These are phyloP conservation scores for Trichosanthes truncata DNA, from an alignment of 306 rosid genomes.

Conservation along the genomic window DNA sequence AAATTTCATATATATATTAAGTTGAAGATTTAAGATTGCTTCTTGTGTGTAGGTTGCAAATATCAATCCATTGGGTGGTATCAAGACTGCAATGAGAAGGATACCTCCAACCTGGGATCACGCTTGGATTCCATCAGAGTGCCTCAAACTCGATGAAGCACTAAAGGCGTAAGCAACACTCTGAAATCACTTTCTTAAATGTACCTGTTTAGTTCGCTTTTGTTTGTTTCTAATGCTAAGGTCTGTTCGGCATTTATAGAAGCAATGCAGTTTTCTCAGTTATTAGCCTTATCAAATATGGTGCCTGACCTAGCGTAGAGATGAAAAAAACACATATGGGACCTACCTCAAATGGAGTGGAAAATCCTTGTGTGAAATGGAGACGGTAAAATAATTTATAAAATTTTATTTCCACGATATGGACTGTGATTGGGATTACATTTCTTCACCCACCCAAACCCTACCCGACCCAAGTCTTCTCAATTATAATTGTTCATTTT, in stretches of 20 bases:
- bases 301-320: not conserved
- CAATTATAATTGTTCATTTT: not conserved
- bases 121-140: conserved; percentile 72
- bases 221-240: not conserved
- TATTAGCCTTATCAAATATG: not conserved
- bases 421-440: not conserved
- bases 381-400: not conserved
- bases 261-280: not conserved
- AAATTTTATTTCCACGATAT: not conserved
- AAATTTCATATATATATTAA: not conserved
- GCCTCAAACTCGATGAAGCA: conserved; percentile 52
- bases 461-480: not conserved
- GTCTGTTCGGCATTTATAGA: not conserved
- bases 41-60: conserved; percentile 37
- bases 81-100: conserved; percentile 58
- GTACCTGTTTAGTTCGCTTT: not conserved
- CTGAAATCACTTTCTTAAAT: not conserved
- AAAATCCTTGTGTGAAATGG: not conserved
- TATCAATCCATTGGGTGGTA: conserved; percentile 61
- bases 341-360: not conserved
- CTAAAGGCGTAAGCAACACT: conserved; percentile 50
- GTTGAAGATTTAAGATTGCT: not conserved
- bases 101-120: conserved; percentile 42
- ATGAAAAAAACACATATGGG: not conserved
- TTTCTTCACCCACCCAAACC: not conserved